Conservation (phyloP, 805 yeast genomes). For the Myxozyma mucilagina region DNA sequence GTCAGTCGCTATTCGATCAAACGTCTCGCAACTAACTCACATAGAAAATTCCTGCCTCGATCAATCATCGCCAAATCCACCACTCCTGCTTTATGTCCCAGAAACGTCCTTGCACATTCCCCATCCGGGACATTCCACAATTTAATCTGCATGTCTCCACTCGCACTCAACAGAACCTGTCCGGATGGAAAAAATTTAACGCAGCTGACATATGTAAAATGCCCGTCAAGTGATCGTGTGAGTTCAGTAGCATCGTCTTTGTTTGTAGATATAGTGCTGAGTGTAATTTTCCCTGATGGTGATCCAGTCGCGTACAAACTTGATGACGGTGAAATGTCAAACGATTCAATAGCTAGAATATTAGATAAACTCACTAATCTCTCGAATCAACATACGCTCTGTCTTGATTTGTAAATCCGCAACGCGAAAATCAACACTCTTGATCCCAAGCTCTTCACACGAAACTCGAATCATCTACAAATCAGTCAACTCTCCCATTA, state of each 20-base stretch:
- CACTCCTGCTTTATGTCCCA: slow-evolving; percentile 52
- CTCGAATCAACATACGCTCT: background rate
- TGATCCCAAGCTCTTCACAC: slow-evolving; percentile 10
- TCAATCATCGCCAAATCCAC: slow-evolving; percentile 57
- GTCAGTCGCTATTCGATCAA: background rate
- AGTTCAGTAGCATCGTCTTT: background rate
- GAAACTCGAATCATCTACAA: slow-evolving; percentile 5
- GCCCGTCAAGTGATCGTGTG: slow-evolving; percentile 47
- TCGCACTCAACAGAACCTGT: slow-evolving; percentile 58
- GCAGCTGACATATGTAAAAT: slow-evolving; percentile 49
- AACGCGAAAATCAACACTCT: slow-evolving; percentile 2
- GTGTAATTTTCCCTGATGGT: slow-evolving; percentile 40
- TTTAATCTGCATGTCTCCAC: slow-evolving; percentile 59
- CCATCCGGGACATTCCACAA: slow-evolving; percentile 60
- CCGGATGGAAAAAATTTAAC: slow-evolving; percentile 63
- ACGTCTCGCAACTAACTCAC: slow-evolving; percentile 45
- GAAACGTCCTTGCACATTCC: slow-evolving; percentile 51
- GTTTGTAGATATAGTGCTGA: slow-evolving; percentile 31
- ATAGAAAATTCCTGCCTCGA: slow-evolving; percentile 65
- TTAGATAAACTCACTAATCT: background rate
- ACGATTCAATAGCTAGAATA: slow-evolving; percentile 18
- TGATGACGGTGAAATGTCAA: slow-evolving; percentile 42
- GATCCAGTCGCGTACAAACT: slow-evolving; percentile 42
- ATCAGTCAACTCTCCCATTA: background rate
- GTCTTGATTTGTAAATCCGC: slow-evolving; percentile 5